A percentile compares a stretch with the other conserved stretches of the same genome.
phyloP scores from a whole-genome alignment of 2,329 filamentous ascomycete genomes.

The Hypoxylon sp. region DNA sequence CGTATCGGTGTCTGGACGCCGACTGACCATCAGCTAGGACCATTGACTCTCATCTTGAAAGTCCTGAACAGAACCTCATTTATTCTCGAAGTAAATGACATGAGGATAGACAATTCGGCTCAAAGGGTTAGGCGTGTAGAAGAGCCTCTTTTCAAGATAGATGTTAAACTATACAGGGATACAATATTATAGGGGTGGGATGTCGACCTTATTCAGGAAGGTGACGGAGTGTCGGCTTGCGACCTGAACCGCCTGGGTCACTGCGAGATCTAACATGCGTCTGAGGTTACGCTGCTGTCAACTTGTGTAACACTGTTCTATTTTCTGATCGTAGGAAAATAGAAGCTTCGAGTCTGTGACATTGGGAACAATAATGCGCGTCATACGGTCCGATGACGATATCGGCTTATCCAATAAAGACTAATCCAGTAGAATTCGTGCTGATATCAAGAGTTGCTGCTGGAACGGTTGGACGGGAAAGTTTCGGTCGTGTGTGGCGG shows the following conservation, averaged over 20 bases:
- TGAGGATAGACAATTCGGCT: slow-evolving; percentile 7
- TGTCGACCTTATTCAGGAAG: slow-evolving; percentile 39
- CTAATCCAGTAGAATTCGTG: slow-evolving; percentile 9
- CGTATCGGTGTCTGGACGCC: too few relatives aligned
- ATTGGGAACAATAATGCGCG: slow-evolving; percentile 13
- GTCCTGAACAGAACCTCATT: not conserved
- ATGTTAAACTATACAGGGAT: slow-evolving; percentile 18
- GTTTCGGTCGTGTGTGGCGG: slow-evolving; percentile 15
- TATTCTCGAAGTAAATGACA: slow-evolving; percentile 1
- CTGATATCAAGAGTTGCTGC: not conserved
- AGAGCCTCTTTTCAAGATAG: slow-evolving; percentile 19
- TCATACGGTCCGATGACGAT: slow-evolving; percentile 23
- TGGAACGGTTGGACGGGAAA: slow-evolving; percentile 5
- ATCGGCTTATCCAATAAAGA: slow-evolving; percentile 10
- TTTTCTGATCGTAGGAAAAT: slow-evolving; percentile 24
- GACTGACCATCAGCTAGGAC: not conserved
- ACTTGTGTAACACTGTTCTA: slow-evolving; percentile 36
- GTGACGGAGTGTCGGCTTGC: slow-evolving; percentile 34
- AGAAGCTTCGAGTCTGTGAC: slow-evolving; percentile 28
- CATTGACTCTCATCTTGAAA: not conserved
- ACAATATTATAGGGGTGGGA: slow-evolving; percentile 13
- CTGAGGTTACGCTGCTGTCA: slow-evolving; percentile 25
- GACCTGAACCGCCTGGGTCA: slow-evolving; percentile 19
- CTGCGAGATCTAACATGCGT: slow-evolving; percentile 28
- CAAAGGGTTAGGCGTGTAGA: not conserved